Percentiles rank a stretch among this genome's conserved stretches.
Conservation (phyloP, 1,284 basidiomycete genomes). For the Trichosporon faecale region DNA sequence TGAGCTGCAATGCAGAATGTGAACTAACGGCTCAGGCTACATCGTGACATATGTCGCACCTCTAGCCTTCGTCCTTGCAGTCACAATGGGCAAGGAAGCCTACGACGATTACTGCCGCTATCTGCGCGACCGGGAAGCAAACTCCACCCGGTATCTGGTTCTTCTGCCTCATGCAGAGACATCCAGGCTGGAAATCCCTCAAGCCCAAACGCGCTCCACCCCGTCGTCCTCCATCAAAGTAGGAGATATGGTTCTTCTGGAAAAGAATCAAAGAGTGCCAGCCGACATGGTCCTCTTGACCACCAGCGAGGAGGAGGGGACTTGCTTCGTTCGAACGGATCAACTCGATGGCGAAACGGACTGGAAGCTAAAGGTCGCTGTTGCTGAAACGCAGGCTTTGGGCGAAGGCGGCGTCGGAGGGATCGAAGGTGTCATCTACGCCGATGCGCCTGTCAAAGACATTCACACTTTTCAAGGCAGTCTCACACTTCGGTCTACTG, state of each 20-base stretch:
- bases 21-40: conserved; percentile 63
- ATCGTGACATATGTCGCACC: conserved; percentile 96
- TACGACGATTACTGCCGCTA: conserved; percentile 96
- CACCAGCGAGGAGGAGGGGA: conserved; percentile 75
- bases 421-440: conserved; percentile 80
- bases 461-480: conserved; percentile 95
- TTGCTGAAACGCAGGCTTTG: conserved; percentile 76
- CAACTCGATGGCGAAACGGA: conserved; percentile 99
- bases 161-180: conserved; percentile 58
- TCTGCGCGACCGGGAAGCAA: conserved; percentile 86
- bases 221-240: conserved; percentile 87
- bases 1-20: conserved; percentile 33
- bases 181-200: conserved; percentile 34
- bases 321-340: conserved; percentile 96
- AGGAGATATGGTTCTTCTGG: conserved; percentile 84
- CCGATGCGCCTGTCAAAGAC: conserved; percentile 93
- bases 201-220: conserved; percentile 59
- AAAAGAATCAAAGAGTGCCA: conserved; percentile 97
- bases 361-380: conserved; percentile 93
- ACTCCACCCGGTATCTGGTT: conserved; percentile 84
- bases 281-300: conserved; percentile 88
- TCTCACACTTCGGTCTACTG: conserved; percentile 65
- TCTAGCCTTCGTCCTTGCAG: conserved; percentile 85
- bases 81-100: conserved; percentile 98
- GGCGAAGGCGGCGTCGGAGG: conserved; percentile 65